Evolutionary conservation across 1,139 yeast species (phyloP).

Genomic region (Hemisphaericaspora subhashii): DNA sequence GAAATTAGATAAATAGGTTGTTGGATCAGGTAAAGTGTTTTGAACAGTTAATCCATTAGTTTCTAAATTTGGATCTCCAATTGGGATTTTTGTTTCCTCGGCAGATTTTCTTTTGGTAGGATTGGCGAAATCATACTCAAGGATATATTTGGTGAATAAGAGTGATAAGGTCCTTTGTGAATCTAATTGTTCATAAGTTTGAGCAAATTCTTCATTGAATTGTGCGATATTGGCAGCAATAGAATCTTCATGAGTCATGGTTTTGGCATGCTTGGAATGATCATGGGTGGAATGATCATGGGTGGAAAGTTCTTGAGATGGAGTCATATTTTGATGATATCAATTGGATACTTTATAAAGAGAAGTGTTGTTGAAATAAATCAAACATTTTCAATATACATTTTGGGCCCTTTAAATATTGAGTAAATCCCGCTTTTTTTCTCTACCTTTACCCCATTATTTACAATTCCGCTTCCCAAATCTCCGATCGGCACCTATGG

Average conservation of each 20-base stretch:
- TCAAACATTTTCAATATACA: too few relatives aligned
- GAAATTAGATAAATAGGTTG: slow-evolving; percentile 11
- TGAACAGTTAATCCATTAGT: slow-evolving; percentile 16
- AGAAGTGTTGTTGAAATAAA: too few relatives aligned
- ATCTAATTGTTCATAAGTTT: slow-evolving; percentile 24
- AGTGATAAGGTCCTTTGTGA: slow-evolving; percentile 18
- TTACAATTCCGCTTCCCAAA: too few relatives aligned
- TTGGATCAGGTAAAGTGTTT: slow-evolving; percentile 16
- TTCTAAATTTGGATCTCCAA: slow-evolving; percentile 20
- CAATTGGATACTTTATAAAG: too few relatives aligned
- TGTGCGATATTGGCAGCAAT: slow-evolving; percentile 25
- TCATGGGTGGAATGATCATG: slow-evolving; percentile 4
- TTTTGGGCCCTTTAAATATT: too few relatives aligned
- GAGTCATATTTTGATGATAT: background rate
- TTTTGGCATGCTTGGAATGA: slow-evolving; percentile 1
- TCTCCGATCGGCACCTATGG: too few relatives aligned
- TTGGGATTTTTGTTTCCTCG: slow-evolving; percentile 15
- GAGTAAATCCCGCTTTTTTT: too few relatives aligned
- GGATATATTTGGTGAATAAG: slow-evolving; percentile 22
- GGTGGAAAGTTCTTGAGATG: background rate
- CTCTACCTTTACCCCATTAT: too few relatives aligned
- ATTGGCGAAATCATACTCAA: slow-evolving; percentile 20
- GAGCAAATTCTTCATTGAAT: slow-evolving; percentile 22
- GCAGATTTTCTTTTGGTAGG: slow-evolving; percentile 14
- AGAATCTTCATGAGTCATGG: slow-evolving; percentile 23